These are phyloP conservation scores for Salix viminalis DNA, from an alignment of 345 rosid genomes.

Conservation along the genomic window DNA sequence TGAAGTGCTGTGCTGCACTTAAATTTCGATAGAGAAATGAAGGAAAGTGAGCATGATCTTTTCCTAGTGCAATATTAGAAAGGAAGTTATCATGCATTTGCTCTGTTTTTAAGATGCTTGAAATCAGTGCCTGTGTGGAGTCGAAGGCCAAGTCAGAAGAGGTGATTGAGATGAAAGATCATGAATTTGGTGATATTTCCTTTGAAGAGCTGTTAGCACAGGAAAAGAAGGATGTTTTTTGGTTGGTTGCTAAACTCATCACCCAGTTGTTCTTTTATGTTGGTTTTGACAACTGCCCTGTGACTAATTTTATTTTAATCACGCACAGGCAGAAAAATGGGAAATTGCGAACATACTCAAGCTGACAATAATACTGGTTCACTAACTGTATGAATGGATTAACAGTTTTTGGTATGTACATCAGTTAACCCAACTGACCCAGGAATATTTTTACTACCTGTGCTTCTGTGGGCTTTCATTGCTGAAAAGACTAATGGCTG, in stretches of 20 bases:
- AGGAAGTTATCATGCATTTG: too few relatives aligned
- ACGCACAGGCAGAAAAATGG: constrained; percentile 73
- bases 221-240: constrained; percentile 85
- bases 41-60: too few relatives aligned
- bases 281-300: neutral
- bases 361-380: constrained; percentile 13
- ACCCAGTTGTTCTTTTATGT: neutral
- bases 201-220: constrained; percentile 85
- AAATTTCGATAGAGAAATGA: neutral
- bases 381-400: constrained; percentile 8
- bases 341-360: constrained; percentile 46
- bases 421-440: neutral
- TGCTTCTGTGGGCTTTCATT: constrained; percentile 4
- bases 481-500: neutral
- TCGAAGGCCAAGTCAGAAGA: constrained; percentile 40
- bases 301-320: constrained; percentile 3
- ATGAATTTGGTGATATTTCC: constrained; percentile 57
- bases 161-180: constrained; percentile 39
- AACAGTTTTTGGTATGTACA: constrained; percentile 12
- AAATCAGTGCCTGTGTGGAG: constrained; percentile 60
- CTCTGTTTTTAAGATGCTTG: constrained; percentile 55
- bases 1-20: neutral
- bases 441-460: constrained; percentile 6
- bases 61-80: too few relatives aligned
- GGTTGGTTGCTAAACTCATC: constrained; percentile 43